phyloP scores from a whole-genome alignment of 2,329 filamentous ascomycete species.

The Cryphonectria naterciae region DNA sequence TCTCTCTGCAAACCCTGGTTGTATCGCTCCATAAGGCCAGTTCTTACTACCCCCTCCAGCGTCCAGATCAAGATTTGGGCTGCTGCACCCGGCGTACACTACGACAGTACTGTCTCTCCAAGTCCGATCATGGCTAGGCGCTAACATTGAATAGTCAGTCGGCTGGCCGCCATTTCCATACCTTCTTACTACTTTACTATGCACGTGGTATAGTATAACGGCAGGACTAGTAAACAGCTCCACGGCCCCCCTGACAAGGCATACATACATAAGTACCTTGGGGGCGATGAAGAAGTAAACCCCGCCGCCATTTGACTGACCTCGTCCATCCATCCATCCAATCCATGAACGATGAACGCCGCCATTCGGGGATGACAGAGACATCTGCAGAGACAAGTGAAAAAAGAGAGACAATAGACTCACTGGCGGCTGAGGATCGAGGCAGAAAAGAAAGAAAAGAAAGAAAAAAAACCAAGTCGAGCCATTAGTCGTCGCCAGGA shows the following conservation, averaged over 20 bases:
- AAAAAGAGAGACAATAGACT: background rate
- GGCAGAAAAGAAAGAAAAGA: background rate
- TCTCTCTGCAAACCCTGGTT: background rate
- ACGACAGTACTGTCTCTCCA: background rate
- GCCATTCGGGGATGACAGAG: background rate
- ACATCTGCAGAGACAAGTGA: background rate
- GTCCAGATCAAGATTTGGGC: background rate
- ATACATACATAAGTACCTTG: background rate
- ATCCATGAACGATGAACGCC: background rate
- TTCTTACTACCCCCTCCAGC: background rate
- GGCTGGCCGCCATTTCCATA: background rate
- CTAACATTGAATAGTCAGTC: background rate
- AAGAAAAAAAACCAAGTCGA: no score
- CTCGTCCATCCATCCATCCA: background rate
- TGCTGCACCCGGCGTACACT: background rate
- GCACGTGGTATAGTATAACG: background rate
- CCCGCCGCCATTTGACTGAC: background rate
- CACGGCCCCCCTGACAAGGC: background rate
- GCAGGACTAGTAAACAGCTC: background rate
- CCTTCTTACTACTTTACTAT: background rate
- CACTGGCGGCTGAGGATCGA: background rate
- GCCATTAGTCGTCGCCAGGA: no score
- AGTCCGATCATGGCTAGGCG: background rate
- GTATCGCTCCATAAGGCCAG: background rate
- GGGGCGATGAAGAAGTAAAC: background rate